Base-by-base conservation (phyloP, 2,329 filamentous ascomycete species). In the Pseudogymnoascus sp. region DNA sequence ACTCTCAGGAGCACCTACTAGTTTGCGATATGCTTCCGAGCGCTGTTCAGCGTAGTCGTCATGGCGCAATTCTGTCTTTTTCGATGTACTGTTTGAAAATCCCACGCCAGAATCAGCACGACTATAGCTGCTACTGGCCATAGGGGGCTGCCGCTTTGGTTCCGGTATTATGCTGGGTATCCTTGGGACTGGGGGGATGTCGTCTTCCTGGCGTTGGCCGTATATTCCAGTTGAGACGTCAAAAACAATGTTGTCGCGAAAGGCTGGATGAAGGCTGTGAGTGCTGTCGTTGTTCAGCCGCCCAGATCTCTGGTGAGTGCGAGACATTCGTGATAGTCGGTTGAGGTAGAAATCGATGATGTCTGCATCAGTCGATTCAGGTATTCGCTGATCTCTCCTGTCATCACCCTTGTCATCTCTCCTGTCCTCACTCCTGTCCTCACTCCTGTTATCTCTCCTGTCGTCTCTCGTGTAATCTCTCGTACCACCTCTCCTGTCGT, bases 11-110 rank as follows among this genome's bases (percentile, higher is more conserved):
- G 12, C 42, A 44, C 59, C 59, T 62, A 62, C 59, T 4, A 62
- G 59, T 16, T 31, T 63, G 18, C 62, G 60, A 16, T 63, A 63
- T 62, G 62, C 59, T 14, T 63, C 44, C 31, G 62, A 23, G 14
- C 46, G 62, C 18, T 63, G 18, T 16, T 21, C 14, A 14, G 56
- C n/a, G 12, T 62, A 36, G 28, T 62, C 31, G 3, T n/a, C 12
- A 12, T 16, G n/a, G 28, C 50, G 50, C 50, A 16, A 36, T 21
- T 56, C 28, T 36, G 28, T 14, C 28, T 21, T 56, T 56, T 56
- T 56, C 10, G 50, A 34, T 34, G 28, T 36, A 36, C 12, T 56
- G n/a, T 34, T 36, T 11, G 50, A 56, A 56, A 5, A 56, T 4
- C 50, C 28, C 18, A 36, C 23, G 5, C 50, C 50, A 36, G 50